Base-by-base conservation (phyloP, 108 stramenopile species). In the Seminavis robusta region DNA sequence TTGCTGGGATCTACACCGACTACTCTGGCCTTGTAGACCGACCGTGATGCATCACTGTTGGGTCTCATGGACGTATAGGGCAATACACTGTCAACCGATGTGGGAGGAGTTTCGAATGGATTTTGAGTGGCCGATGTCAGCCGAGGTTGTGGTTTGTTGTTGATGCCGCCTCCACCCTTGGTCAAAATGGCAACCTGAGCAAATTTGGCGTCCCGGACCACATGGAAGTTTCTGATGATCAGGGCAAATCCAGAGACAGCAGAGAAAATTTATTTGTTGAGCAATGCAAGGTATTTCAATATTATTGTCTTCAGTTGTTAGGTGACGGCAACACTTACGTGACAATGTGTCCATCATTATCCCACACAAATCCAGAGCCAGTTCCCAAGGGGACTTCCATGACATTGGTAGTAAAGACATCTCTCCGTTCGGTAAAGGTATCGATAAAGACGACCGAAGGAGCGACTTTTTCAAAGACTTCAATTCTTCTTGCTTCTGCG, bases 351-450 rank as follows among this genome's bases (percentile, higher is more conserved):
- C 89, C 89, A 9, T 79, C 53, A 8, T 68, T 65, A 49, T 94
- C 92, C 95, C 95, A 96, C 0, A 96, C 81, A 41, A 94, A 92
- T 0, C 95, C 95, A 44, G 74, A 71, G 0, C 95, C 95, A 2
- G 87, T 76, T 25, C 94, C 95, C 0, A 85, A 62, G 7, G 93
- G 93, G 4, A 89, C 84, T 70, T 89, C 88, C 63, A 87, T 73
- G 30, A 83, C 68, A 65, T 90, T 86, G 20, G 88, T 68, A 10
- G 77, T 74, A 67, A 86, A 90, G 19, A 36, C 77, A 55, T 85
- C 84, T 51, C 77, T 54, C 23, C 75, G 73, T 65, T 77, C 80
- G 0, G 73, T 58, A 66, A 90, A 86, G 17, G 84, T 86, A 60
- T 90, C 88, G 54, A 90, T 86, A 47, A 83, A 90, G 4, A 90